Evolutionary conservation across 2,329 filamentous ascomycete genomes (phyloP), one percentile per base, ranked within the genome.

Genomic region (Metarhizium anisopliae): DNA sequence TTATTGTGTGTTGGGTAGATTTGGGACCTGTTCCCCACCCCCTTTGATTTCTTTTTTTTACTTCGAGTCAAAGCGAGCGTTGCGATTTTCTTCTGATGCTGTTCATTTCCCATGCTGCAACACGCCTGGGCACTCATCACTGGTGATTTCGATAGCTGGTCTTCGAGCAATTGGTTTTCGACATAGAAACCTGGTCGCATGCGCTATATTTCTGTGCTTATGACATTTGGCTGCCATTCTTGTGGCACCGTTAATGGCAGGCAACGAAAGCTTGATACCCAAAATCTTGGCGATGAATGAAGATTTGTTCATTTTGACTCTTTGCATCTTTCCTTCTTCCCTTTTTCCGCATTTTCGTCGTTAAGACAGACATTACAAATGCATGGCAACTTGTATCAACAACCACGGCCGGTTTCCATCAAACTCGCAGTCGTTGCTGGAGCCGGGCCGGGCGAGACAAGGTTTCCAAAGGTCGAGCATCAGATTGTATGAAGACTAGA

Each of bases 181-280:
- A 63, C 60, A 51, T 62, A 55, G 57, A 45, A 56, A 58, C 59
- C 54, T 59, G 61, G 60, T 61, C 58, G 40, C 45, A 49, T 49
- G 45, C 45, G 18, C 8, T 29, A 20, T 45, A 8, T 20, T 11
- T 10, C 25, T 16, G 20, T 49, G 18, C 45, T 30, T 6, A 6
- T 49, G 13, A 14, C 13, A 4, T 11, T 29, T 49, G 45, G 45
- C 25, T 49, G 45, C 11, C 45, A 30, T 16, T 16, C 53, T 43
- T 51, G 52, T 55, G 53, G 36, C 52, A 52, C 40, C 40, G 25
- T 55, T 43, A 53, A 62, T 63, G 62, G 62, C 61, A 47, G 14
- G 8, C 25, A 32, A 51, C 20, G 67, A 64, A 61, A 63, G 62
- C 64, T 67, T 71, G 64, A 74, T 73, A 72, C 69, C 68, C 67